Percentiles rank a stretch among this genome's conserved stretches.
phyloP scores from a whole-genome alignment of 148 eudicot genomes.

The Amaranthus hypochondriacus region DNA sequence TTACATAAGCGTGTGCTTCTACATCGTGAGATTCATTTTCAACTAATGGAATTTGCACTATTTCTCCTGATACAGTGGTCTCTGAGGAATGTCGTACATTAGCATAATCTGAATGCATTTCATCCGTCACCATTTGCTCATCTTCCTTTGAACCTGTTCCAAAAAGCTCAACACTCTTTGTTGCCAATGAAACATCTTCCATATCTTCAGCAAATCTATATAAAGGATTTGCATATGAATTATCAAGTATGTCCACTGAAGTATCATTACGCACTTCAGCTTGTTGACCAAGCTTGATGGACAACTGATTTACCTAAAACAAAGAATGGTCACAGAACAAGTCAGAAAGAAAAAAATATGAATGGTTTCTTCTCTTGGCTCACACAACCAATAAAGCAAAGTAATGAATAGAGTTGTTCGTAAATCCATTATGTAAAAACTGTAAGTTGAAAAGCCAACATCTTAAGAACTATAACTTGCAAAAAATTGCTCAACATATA shows the following conservation, averaged over 20 bases:
- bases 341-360: neutral
- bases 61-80: constrained; percentile 50
- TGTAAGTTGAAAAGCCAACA: neutral
- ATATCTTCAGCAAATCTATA: constrained; percentile 27
- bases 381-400: neutral
- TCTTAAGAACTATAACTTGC: neutral
- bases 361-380: neutral
- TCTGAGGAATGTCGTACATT: constrained; percentile 32
- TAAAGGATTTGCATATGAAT: constrained; percentile 25
- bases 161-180: constrained; percentile 23
- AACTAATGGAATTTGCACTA: constrained; percentile 67
- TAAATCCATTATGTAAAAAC: neutral
- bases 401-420: neutral
- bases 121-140: constrained; percentile 24
- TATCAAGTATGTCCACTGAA: constrained; percentile 27
- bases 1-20: constrained; percentile 17
- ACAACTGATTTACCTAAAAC: constrained; percentile 52
- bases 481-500: neutral
- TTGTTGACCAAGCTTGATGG: constrained; percentile 50
- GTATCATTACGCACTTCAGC: constrained; percentile 18
- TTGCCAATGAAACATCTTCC: constrained; percentile 25
- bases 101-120: constrained; percentile 20
- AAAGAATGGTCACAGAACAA: constrained; percentile 8
- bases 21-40: constrained; percentile 46
- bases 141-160: constrained; percentile 27